A percentile compares a stretch with the other conserved stretches of the same genome.
Evolutionary conservation across 2,329 filamentous ascomycete species (phyloP).

Genomic region (Ophiostoma pallidulum): DNA sequence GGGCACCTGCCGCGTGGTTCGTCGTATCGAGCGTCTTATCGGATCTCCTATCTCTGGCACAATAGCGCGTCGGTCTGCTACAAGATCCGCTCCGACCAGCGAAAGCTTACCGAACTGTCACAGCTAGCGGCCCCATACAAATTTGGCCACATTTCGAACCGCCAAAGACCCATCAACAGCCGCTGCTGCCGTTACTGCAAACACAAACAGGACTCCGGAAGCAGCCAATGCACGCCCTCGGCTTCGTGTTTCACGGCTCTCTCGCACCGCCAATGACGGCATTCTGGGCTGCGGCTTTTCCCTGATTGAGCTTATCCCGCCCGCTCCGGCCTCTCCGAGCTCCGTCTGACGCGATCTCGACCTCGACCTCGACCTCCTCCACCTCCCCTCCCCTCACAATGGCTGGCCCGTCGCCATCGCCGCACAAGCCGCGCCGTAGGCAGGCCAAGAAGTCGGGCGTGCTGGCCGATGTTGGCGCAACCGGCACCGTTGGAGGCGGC

Average conservation of each 20-base stretch:
- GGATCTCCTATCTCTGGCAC: too few relatives aligned
- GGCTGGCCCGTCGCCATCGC: conserved; percentile 40
- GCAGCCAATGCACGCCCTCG: too few relatives aligned
- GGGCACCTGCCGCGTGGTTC: neutral
- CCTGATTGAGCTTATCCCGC: neutral
- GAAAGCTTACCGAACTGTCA: neutral
- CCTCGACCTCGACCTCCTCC: neutral
- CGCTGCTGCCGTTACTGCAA: too few relatives aligned
- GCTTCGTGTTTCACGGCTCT: too few relatives aligned
- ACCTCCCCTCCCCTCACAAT: conserved; percentile 24
- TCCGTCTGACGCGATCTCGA: neutral
- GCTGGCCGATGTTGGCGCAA: conserved; percentile 4
- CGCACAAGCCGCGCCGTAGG: conserved; percentile 53
- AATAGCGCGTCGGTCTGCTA: too few relatives aligned
- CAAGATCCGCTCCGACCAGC: neutral
- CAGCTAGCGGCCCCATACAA: neutral
- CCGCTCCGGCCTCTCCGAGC: too few relatives aligned
- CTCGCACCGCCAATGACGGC: neutral
- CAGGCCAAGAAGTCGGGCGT: conserved; percentile 36
- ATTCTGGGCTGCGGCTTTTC: too few relatives aligned
- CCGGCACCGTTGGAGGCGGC: too few relatives aligned
- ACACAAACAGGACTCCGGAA: too few relatives aligned
- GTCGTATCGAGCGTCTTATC: too few relatives aligned
- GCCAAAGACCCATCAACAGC: too few relatives aligned
- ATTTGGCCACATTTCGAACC: conserved; percentile 7